Conservation (phyloP, 179 eudicot species). For the Gypsophila paniculata region DNA sequence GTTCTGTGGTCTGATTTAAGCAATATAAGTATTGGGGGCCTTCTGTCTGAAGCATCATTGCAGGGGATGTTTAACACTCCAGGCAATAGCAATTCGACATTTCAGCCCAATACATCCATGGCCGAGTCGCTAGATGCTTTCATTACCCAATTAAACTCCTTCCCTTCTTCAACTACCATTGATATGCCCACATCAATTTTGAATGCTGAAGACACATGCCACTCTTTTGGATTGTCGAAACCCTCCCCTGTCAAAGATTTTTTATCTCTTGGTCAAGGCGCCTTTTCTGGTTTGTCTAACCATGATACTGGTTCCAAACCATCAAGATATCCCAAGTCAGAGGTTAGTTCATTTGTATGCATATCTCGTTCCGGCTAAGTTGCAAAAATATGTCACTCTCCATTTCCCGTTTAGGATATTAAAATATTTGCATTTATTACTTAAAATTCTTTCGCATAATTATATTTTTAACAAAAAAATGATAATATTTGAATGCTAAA, state of each 20-base stretch:
- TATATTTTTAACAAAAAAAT: no score
- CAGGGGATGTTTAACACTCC: constrained; percentile 37
- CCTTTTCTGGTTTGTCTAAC: constrained; percentile 25
- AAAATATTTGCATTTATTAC: no score
- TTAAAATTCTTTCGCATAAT: no score
- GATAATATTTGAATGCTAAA: no score
- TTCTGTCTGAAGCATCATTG: constrained; percentile 71
- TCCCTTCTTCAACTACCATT: constrained; percentile 26
- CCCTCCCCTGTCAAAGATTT: constrained; percentile 28
- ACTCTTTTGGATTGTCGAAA: constrained; percentile 32
- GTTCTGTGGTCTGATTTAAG: constrained; percentile 47
- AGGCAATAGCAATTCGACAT: constrained; percentile 35
- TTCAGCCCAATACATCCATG: constrained; percentile 16
- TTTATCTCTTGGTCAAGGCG: constrained; percentile 25
- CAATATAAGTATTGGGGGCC: constrained; percentile 73
- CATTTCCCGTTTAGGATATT: no score
- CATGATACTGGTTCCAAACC: constrained; percentile 28
- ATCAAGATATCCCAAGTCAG: constrained; percentile 22
- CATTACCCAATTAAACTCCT: constrained; percentile 24
- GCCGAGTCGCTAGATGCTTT: constrained; percentile 37
- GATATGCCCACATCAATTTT: constrained; percentile 31
- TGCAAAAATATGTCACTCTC: no score
- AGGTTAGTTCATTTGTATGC: constrained; percentile 28
- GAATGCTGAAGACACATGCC: constrained; percentile 43
- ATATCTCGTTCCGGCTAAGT: background rate